A percentile compares a stretch with the other conserved stretches of the same genome.
phyloP scores from a whole-genome alignment of 1,284 basidiomycete genomes.

The Wolfiporia cocos region DNA sequence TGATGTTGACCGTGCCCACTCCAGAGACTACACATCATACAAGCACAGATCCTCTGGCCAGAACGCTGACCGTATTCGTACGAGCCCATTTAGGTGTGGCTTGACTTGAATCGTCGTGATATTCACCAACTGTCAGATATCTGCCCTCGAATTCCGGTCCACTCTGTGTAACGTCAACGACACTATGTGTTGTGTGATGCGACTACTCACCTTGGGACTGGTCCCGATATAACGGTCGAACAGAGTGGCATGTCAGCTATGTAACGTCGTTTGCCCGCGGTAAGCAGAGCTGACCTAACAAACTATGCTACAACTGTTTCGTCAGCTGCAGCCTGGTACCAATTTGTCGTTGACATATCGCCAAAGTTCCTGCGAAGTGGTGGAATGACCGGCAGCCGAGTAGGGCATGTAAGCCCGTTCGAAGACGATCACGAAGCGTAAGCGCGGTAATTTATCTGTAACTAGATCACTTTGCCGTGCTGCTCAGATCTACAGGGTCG shows the following conservation, averaged over 20 bases:
- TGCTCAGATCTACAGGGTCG: conserved; percentile 60
- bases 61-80: conserved; percentile 40
- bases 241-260: neutral
- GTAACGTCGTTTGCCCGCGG: neutral
- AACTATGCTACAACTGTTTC: conserved; percentile 61
- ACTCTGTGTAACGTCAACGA: conserved; percentile 43
- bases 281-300: conserved; percentile 37
- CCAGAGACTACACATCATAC: conserved; percentile 38
- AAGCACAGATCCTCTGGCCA: neutral
- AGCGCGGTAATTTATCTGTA: conserved; percentile 39
- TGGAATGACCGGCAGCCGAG: conserved; percentile 59
- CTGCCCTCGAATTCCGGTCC: conserved; percentile 72
- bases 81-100: conserved; percentile 68
- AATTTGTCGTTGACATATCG: conserved; percentile 40
- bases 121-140: conserved; percentile 64
- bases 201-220: conserved; percentile 59
- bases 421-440: neutral
- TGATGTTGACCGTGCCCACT: conserved; percentile 57
- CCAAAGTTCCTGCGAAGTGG: conserved; percentile 61
- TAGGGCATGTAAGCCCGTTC: conserved; percentile 3
- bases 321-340: conserved; percentile 52
- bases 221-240: conserved; percentile 29
- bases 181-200: too few species aligned
- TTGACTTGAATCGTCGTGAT: conserved; percentile 59
- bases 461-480: conserved; percentile 62